phyloP scores from a whole-genome alignment of 176 grass and related monocot species.

The Carex pumila region DNA sequence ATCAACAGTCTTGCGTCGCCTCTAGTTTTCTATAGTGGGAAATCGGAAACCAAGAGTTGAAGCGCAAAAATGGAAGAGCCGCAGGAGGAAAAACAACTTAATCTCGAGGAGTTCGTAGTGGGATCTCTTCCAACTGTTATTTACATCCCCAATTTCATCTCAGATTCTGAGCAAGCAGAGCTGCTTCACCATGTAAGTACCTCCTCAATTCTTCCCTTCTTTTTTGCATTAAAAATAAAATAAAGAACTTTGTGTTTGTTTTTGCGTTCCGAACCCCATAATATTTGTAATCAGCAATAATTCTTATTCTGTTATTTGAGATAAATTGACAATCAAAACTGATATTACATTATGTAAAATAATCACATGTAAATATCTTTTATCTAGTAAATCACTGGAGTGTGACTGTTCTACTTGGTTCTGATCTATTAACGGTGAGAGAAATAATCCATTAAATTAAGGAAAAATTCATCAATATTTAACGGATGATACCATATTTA shows the following conservation, averaged over 20 bases:
- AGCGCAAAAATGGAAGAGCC: slow-evolving; percentile 14
- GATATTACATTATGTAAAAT: neutral
- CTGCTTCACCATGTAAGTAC: slow-evolving; percentile 62
- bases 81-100: slow-evolving; percentile 1
- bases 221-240: too few species aligned
- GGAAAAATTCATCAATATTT: neutral
- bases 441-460: neutral
- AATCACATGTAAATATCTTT: neutral
- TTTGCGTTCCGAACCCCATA: neutral
- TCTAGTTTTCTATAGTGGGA: neutral
- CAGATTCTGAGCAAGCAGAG: slow-evolving; percentile 51
- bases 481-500: too few species aligned
- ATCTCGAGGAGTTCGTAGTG: slow-evolving; percentile 27
- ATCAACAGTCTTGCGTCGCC: neutral
- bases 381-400: neutral
- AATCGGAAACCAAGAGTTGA: neutral
- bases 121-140: slow-evolving; percentile 41
- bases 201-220: neutral
- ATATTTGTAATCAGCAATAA: neutral
- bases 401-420: neutral
- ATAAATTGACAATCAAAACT: neutral
- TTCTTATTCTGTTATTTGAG: neutral
- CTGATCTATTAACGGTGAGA: neutral
- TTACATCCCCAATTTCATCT: slow-evolving; percentile 76
- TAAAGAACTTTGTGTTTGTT: neutral